Percentiles rank a stretch among this genome's conserved stretches.
These are phyloP conservation scores for Quillaja saponaria DNA, from an alignment of 306 rosid species.

Conservation along the genomic window DNA sequence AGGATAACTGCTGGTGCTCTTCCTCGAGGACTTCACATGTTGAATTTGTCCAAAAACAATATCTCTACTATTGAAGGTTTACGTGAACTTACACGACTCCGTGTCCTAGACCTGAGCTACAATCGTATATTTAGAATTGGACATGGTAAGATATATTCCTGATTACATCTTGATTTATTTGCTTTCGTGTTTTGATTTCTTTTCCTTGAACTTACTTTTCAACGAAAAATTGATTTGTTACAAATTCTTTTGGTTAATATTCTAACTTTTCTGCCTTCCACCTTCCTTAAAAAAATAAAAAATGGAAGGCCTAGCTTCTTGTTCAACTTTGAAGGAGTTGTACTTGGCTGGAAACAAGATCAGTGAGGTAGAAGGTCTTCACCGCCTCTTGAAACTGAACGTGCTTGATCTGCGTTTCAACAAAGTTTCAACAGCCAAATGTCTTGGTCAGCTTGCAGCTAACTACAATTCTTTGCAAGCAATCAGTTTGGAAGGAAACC, in stretches of 20 bases:
- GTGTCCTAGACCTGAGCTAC: slow-evolving; percentile 84
- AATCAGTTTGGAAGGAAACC: slow-evolving; percentile 90
- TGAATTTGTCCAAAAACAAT: slow-evolving; percentile 85
- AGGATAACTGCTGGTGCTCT: slow-evolving; percentile 85
- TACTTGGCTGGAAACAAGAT: slow-evolving; percentile 94
- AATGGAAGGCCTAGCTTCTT: slow-evolving; percentile 81
- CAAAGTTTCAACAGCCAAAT: slow-evolving; percentile 87
- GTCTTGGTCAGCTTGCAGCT: slow-evolving; percentile 96
- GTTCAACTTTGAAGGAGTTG: slow-evolving; percentile 87
- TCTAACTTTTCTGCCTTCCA: too few relatives aligned
- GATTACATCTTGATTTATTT: not conserved
- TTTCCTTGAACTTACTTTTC: not conserved
- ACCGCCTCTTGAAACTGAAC: slow-evolving; percentile 82
- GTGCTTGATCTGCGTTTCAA: slow-evolving; percentile 82
- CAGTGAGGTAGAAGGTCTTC: slow-evolving; percentile 96
- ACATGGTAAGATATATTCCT: slow-evolving; percentile 59
- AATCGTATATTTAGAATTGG: slow-evolving; percentile 82
- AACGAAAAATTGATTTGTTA: slow-evolving; percentile 7
- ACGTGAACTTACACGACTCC: slow-evolving; percentile 91
- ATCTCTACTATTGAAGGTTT: slow-evolving; percentile 78
- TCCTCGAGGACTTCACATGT: slow-evolving; percentile 86
- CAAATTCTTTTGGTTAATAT: slow-evolving; percentile 25
- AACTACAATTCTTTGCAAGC: slow-evolving; percentile 84
- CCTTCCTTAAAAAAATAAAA: too few relatives aligned
- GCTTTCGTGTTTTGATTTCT: not conserved